A percentile compares a stretch with the other conserved stretches of the same genome.
Conservation (phyloP, 2,329 filamentous ascomycete genomes). For the Sclerotinia nivalis region DNA sequence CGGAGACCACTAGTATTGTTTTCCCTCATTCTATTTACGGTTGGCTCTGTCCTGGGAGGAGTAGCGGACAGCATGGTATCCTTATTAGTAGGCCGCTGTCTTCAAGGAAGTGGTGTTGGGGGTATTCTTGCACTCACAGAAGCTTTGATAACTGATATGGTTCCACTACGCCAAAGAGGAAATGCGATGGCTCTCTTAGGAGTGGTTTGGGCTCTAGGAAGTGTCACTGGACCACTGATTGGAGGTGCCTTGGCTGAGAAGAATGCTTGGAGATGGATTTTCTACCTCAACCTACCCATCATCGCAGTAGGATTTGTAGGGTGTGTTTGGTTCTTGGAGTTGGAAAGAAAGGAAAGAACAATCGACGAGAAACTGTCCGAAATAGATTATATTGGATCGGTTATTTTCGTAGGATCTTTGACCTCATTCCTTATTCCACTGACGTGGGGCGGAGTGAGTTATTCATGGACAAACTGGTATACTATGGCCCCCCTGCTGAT, state of each 20-base stretch:
- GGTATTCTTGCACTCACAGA: slow-evolving; percentile 50
- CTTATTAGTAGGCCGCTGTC: slow-evolving; percentile 41
- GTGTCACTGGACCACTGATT: slow-evolving; percentile 41
- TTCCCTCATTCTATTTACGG: slow-evolving; percentile 30
- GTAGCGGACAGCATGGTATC: slow-evolving; percentile 34
- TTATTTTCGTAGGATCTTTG: slow-evolving; percentile 59
- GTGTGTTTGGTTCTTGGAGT: slow-evolving; percentile 31
- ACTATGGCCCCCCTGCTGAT: slow-evolving; percentile 61
- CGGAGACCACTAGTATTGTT: slow-evolving; percentile 30
- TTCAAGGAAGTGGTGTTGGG: slow-evolving; percentile 54
- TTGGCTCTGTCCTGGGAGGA: slow-evolving; percentile 39
- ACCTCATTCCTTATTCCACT: slow-evolving; percentile 61
- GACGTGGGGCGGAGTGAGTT: slow-evolving; percentile 63
- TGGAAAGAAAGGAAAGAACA: slow-evolving; percentile 27
- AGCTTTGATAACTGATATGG: slow-evolving; percentile 49
- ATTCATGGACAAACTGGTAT: slow-evolving; percentile 60
- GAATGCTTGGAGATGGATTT: slow-evolving; percentile 38
- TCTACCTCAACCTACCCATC: slow-evolving; percentile 35
- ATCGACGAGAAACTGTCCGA: slow-evolving; percentile 41
- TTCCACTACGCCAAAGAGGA: slow-evolving; percentile 45
- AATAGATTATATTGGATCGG: slow-evolving; percentile 63
- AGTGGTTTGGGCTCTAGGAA: slow-evolving; percentile 36
- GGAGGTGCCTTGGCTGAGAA: slow-evolving; percentile 46
- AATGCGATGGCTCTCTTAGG: slow-evolving; percentile 40
- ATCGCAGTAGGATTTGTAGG: slow-evolving; percentile 28